These are phyloP conservation scores for Fusarium sp. DNA, from an alignment of 2,329 filamentous ascomycete genomes.

Conservation along the genomic window DNA sequence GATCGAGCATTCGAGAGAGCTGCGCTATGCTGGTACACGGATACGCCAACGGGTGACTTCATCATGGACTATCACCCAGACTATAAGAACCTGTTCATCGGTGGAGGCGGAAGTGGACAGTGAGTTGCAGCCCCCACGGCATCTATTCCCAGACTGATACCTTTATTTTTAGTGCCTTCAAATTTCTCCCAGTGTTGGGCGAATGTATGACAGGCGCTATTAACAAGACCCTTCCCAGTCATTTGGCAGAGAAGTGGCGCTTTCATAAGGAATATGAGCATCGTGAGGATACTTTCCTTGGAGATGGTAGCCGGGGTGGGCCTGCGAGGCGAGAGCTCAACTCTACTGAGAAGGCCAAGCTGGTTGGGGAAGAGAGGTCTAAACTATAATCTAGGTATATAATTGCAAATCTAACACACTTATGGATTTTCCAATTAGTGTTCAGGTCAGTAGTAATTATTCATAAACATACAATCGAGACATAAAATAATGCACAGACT, in stretches of 20 bases:
- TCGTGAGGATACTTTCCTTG: conserved; percentile 26
- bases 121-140: background rate
- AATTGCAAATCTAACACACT: too few species aligned
- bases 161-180: conserved; percentile 25
- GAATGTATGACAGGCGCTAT: conserved; percentile 22
- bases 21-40: conserved; percentile 41
- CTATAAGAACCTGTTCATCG: conserved; percentile 38
- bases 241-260: conserved; percentile 33
- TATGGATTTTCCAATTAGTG: background rate
- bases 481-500: too few species aligned
- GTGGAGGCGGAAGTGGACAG: conserved; percentile 41
- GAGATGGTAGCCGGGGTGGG: conserved; percentile 39
- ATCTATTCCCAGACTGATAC: rapidly evolving
- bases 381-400: background rate
- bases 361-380: conserved; percentile 2
- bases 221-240: conserved; percentile 15
- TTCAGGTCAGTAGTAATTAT: background rate
- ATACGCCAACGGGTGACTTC: conserved; percentile 42
- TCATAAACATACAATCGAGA: too few species aligned
- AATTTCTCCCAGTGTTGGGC: conserved; percentile 39
- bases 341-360: conserved; percentile 11
- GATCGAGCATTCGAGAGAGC: conserved; percentile 19
- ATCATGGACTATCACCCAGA: conserved; percentile 44
- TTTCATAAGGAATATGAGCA: conserved; percentile 34
- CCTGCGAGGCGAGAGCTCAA: conserved; percentile 26